Conservation (phyloP, 164 flowering plant genomes). For the Piper longum region DNA sequence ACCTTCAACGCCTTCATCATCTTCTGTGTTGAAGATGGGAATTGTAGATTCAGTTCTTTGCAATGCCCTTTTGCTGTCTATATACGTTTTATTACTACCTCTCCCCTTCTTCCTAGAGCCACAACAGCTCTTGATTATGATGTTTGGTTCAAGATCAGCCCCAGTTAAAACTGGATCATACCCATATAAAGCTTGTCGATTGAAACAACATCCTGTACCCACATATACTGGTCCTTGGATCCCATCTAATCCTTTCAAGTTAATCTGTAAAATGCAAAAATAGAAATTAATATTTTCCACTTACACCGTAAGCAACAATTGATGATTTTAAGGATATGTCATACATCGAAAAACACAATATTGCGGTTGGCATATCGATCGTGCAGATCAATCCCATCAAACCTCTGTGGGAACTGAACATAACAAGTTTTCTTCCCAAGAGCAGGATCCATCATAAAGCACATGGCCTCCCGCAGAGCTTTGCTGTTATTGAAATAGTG, state of each 20-base stretch:
- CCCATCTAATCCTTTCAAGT: constrained; percentile 37
- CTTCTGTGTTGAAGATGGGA: constrained; percentile 90
- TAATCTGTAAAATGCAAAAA: constrained; percentile 38
- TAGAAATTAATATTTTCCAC: too few relatives aligned
- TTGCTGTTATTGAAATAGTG: too few relatives aligned
- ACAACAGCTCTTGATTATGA: too few relatives aligned
- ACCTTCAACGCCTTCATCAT: constrained; percentile 97
- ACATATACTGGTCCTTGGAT: too few relatives aligned
- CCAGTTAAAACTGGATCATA: constrained; percentile 89
- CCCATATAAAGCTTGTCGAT: constrained; percentile 37
- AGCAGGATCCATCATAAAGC: too few relatives aligned
- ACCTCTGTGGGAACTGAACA: too few relatives aligned
- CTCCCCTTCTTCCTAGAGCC: constrained; percentile 25
- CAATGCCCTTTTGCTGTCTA: constrained; percentile 52
- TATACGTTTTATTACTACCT: constrained; percentile 48
- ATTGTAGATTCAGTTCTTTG: constrained; percentile 71
- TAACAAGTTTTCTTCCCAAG: too few relatives aligned
- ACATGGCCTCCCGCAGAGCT: too few relatives aligned
- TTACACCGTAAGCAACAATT: too few relatives aligned
- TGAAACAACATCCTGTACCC: too few relatives aligned
- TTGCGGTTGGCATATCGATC: constrained; percentile 95
- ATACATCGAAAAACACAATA: constrained; percentile 55
- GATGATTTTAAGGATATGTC: constrained; percentile 5
- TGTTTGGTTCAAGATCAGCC: constrained; percentile 10
- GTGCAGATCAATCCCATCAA: too few relatives aligned